Conservation (phyloP, 768 basidiomycete genomes). For the Naganishia friedmannii region DNA sequence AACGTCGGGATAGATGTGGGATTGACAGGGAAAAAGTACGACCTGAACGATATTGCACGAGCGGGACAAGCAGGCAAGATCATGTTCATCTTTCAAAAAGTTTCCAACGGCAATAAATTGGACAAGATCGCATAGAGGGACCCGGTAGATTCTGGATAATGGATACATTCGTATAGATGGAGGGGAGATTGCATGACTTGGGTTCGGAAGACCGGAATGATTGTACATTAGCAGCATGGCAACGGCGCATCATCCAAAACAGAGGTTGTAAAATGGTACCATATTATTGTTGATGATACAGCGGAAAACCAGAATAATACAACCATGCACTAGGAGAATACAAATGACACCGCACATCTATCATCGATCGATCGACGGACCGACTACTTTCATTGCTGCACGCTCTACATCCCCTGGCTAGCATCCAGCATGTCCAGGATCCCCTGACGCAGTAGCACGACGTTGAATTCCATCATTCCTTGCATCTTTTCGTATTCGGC, state of each 20-base stretch:
- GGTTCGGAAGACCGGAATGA: too few species aligned
- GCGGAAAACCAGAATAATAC: background rate
- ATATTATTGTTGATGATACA: background rate
- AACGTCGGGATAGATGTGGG: background rate
- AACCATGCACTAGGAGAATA: conserved; percentile 6
- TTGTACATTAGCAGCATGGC: too few species aligned
- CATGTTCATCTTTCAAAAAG: conserved; percentile 49
- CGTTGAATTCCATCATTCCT: conserved; percentile 51
- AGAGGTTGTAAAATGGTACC: background rate
- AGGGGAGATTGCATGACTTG: too few species aligned
- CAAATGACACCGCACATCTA: background rate
- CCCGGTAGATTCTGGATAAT: background rate
- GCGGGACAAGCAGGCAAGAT: conserved; percentile 41
- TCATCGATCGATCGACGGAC: background rate
- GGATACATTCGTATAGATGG: background rate
- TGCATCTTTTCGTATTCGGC: conserved; percentile 41
- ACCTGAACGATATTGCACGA: conserved; percentile 37
- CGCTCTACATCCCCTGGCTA: conserved; percentile 12
- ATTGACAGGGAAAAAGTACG: conserved; percentile 36
- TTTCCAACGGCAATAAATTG: conserved; percentile 27
- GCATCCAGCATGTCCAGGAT: conserved; percentile 48
- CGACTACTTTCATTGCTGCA: background rate
- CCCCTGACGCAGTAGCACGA: conserved; percentile 48
- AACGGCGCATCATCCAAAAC: background rate
- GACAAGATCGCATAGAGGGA: conserved; percentile 10